phyloP scores from a whole-genome alignment of 1,139 yeast genomes.

The Hemisphaericaspora subhashii region DNA sequence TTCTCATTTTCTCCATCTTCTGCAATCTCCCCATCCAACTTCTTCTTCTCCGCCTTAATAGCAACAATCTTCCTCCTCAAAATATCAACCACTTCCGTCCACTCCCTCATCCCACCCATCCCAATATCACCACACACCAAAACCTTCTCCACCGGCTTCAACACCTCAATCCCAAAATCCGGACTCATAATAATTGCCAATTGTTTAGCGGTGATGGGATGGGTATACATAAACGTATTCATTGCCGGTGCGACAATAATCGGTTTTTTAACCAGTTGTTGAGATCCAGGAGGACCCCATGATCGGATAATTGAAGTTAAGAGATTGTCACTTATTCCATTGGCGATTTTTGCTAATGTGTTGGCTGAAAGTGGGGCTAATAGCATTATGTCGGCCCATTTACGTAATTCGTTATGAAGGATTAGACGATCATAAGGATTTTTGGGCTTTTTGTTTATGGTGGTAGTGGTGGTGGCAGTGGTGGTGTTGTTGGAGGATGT shows the following conservation, averaged over 20 bases:
- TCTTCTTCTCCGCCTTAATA: constrained; percentile 30
- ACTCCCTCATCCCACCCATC: constrained; percentile 97
- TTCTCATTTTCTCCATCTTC: constrained; percentile 34
- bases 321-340: constrained; percentile 89
- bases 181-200: constrained; percentile 50
- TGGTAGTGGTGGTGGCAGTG: constrained; percentile 1
- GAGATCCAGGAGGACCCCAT: constrained; percentile 68
- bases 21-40: constrained; percentile 30
- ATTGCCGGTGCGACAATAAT: constrained; percentile 93
- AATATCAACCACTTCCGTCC: constrained; percentile 88
- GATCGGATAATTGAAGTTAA: constrained; percentile 81
- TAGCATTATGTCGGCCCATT: constrained; percentile 93
- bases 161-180: constrained; percentile 64
- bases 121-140: constrained; percentile 96
- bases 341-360: constrained; percentile 84
- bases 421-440: constrained; percentile 49
- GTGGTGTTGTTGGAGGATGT: no score
- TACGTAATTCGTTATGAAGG: constrained; percentile 81
- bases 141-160: constrained; percentile 92
- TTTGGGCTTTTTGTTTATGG: constrained; percentile 28
- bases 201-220: constrained; percentile 88
- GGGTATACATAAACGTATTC: constrained; percentile 96
- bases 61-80: constrained; percentile 53
- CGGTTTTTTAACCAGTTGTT: constrained; percentile 56
- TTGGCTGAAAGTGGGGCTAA: constrained; percentile 95